Conservation (phyloP, 139 green algal genomes). For the Chlamydomonas sp. region DNA sequence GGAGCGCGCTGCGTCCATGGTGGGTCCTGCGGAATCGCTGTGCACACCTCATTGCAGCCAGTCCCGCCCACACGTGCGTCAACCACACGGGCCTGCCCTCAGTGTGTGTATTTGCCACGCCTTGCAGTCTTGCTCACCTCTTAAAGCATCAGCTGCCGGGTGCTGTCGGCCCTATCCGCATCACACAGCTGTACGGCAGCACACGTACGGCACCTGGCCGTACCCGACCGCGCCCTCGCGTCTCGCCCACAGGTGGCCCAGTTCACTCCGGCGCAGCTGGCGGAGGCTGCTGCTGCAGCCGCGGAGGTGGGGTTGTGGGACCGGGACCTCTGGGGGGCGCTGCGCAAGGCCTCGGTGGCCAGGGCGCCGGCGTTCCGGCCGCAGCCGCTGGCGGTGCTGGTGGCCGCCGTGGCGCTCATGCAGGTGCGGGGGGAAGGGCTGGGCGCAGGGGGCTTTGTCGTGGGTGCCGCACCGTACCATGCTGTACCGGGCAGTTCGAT, state of each 20-base stretch:
- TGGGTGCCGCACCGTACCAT: too few relatives aligned
- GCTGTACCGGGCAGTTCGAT: too few relatives aligned
- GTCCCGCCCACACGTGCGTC: too few relatives aligned
- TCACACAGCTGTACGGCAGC: too few relatives aligned
- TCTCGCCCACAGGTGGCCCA: neutral
- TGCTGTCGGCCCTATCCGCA: too few relatives aligned
- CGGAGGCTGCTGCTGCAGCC: slow-evolving; percentile 4
- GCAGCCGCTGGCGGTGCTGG: slow-evolving; percentile 34
- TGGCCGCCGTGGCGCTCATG: slow-evolving; percentile 20
- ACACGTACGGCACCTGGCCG: too few relatives aligned
- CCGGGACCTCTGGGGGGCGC: neutral
- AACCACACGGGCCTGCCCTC: too few relatives aligned
- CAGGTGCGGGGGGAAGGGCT: neutral
- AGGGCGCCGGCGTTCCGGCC: neutral
- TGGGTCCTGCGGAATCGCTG: neutral
- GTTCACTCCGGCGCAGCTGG: slow-evolving; percentile 18
- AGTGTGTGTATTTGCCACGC: too few relatives aligned
- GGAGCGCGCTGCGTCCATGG: slow-evolving; percentile 1
- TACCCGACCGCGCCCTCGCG: too few relatives aligned
- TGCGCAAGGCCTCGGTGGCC: neutral
- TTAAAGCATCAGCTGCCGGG: too few relatives aligned
- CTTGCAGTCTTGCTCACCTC: too few relatives aligned
- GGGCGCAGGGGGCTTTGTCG: neutral
- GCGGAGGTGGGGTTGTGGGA: slow-evolving; percentile 5
- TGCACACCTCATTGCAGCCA: neutral